phyloP scores from a whole-genome alignment of 1,284 basidiomycete genomes.

The Ceratobasidium sp. region DNA sequence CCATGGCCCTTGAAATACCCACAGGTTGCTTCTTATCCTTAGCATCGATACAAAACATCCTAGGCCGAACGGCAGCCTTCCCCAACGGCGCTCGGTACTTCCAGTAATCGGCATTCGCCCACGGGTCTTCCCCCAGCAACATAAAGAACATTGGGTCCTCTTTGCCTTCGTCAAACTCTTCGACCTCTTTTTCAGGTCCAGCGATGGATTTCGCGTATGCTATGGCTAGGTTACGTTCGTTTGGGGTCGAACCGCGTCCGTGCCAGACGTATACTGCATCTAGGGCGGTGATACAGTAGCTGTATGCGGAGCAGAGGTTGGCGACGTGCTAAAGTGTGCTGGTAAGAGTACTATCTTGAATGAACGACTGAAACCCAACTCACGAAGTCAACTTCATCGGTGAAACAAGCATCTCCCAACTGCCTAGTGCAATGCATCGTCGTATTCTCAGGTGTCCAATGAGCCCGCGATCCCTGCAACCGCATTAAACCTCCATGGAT shows the following conservation, averaged over 20 bases:
- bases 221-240: conserved; percentile 72
- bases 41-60: conserved; percentile 62
- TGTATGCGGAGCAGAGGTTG: conserved; percentile 84
- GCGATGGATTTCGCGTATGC: conserved; percentile 70
- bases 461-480: conserved; percentile 72
- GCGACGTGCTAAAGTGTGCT: conserved; percentile 65
- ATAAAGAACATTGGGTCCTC: conserved; percentile 86
- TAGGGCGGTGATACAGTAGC: conserved; percentile 78
- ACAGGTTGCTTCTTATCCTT: conserved; percentile 61
- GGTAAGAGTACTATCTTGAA: background rate
- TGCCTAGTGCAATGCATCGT: conserved; percentile 80
- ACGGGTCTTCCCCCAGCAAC: conserved; percentile 78
- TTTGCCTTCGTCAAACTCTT: conserved; percentile 70
- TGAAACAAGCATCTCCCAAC: conserved; percentile 65
- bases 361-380: conserved; percentile 52
- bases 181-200: conserved; percentile 59
- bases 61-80: conserved; percentile 22
- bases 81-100: conserved; percentile 75
- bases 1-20: conserved; percentile 43
- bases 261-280: conserved; percentile 83
- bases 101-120: conserved; percentile 84
- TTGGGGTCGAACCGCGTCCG: conserved; percentile 72
- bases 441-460: conserved; percentile 83
- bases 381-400: conserved; percentile 82
- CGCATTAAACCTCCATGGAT: conserved; percentile 38